These are phyloP conservation scores for Crithidia thermophila DNA, from an alignment of 208 protist species.

Conservation along the genomic window DNA sequence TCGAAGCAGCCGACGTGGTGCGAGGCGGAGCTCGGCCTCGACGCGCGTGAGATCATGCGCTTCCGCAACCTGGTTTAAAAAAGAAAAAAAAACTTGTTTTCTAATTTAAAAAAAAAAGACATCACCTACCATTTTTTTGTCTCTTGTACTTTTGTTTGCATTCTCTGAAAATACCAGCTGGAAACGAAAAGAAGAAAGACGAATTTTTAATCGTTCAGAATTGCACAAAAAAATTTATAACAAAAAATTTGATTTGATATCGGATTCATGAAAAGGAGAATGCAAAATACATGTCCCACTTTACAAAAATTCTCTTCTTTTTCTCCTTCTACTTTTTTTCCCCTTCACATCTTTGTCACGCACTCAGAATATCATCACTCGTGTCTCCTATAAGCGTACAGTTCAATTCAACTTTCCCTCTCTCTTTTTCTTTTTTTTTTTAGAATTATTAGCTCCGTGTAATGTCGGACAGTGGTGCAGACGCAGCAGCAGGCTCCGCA, in stretches of 20 bases:
- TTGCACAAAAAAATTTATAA: no score
- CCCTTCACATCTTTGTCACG: no score
- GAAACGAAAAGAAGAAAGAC: neutral
- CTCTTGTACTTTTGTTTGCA: neutral
- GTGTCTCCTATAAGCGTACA: no score
- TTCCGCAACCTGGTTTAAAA: slow-evolving; percentile 63
- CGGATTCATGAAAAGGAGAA: no score
- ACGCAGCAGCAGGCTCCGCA: neutral
- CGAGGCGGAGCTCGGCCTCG: slow-evolving; percentile 52
- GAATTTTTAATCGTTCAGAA: neutral
- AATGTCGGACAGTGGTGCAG: slow-evolving; percentile 1
- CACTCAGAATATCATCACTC: no score
- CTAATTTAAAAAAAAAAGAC: neutral
- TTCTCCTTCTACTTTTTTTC: no score
- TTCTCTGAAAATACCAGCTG: neutral
- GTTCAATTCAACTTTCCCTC: neutral
- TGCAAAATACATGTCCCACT: no score
- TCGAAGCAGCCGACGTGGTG: slow-evolving; percentile 46
- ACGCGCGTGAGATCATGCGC: slow-evolving; percentile 61
- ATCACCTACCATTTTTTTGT: neutral
- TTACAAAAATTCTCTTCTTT: no score
- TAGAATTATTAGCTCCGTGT: no score
- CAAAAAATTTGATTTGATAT: no score
- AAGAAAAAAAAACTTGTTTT: slow-evolving; percentile 8
- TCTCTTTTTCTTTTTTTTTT: neutral